These are phyloP conservation scores for Ehretia macrophylla DNA, from an alignment of 257 asterid species.

Conservation along the genomic window DNA sequence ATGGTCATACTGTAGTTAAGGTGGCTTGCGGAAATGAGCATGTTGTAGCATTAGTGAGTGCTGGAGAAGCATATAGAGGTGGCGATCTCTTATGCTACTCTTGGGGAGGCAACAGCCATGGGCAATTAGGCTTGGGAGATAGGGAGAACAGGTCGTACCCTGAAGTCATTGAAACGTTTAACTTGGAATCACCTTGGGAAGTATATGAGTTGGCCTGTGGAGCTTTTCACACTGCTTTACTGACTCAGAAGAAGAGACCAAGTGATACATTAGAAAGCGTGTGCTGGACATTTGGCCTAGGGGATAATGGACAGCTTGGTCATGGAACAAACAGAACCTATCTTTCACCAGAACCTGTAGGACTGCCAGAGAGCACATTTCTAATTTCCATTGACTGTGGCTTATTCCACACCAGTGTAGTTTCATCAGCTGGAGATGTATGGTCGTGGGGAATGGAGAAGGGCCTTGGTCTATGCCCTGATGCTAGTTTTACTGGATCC, in stretches of 20 bases:
- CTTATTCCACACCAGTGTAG: constrained; percentile 75
- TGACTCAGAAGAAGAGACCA: constrained; percentile 50
- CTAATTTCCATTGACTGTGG: constrained; percentile 78
- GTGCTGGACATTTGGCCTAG: constrained; percentile 91
- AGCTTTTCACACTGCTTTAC: constrained; percentile 72
- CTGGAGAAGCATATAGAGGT: constrained; percentile 56
- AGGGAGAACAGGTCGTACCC: constrained; percentile 53
- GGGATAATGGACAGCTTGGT: constrained; percentile 95
- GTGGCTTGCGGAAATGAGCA: constrained; percentile 95
- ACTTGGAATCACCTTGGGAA: constrained; percentile 55
- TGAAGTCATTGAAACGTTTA: constrained; percentile 47
- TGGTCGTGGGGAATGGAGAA: constrained; percentile 99
- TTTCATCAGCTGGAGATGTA: constrained; percentile 73
- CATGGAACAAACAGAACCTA: constrained; percentile 64
- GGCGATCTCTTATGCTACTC: constrained; percentile 67
- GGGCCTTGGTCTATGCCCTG: constrained; percentile 89
- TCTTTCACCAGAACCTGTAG: constrained; percentile 53
- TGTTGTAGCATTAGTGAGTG: constrained; percentile 68
- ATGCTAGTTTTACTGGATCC: constrained; percentile 59
- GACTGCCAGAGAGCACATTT: constrained; percentile 44
- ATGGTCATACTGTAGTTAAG: constrained; percentile 78
- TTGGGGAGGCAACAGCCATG: constrained; percentile 85
- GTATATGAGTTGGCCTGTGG: constrained; percentile 81
- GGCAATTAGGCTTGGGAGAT: constrained; percentile 92
- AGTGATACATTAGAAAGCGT: constrained; percentile 48